Base-by-base conservation (phyloP, 2,329 filamentous ascomycete genomes). In the Cladosporium sp. region DNA sequence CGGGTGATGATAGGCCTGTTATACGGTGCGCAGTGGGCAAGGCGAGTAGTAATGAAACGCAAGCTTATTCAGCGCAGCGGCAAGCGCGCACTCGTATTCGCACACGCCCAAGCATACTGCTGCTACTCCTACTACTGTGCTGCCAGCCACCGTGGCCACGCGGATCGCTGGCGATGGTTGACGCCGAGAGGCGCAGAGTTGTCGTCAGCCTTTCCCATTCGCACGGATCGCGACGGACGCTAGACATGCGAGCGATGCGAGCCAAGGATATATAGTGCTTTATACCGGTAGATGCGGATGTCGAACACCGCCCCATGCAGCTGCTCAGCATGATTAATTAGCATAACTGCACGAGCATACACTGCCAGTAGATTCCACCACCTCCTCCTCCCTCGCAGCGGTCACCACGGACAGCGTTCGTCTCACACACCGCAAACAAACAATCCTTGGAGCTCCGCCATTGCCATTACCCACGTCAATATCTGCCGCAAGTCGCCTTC, bases 241-340 rank as follows among this genome's bases (percentile, higher is more conserved):
- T 58, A 58, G 32, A 18, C n/a, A 30, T 32, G 52, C 28, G 30
- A 59, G 34, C 34, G 60, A 63, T 63, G 47, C 30, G 60, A 55
- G 60, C 60, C 60, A 63, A 63, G 60, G 60, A 63, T 63, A 51
- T 54, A 52, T 24, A 54, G 60, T 52, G 49, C 3, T 26, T 24
- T 55, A 38, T 32, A 58, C 26, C 55, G 34, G 34, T 36, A 58
- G n/a, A 11, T 34, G n/a, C 52, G 41, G 41, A 47, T 47, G 41
- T 21, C n/a, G 10, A 7, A 47, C n/a, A 47, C 34, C 34, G 34
- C 34, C 34, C 34, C 34, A 36, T 36, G 4, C 10, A 36, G 34
- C 34, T 14, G 34, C 34, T 36, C 18, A 44, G 38, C 38, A n/a
- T 10, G 38, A n/a, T n/a, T 44, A 4, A 15, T 15, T n/a, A 15